phyloP scores from a whole-genome alignment of 2,329 filamentous ascomycete species.

The Ascochyta clinopodiicola region DNA sequence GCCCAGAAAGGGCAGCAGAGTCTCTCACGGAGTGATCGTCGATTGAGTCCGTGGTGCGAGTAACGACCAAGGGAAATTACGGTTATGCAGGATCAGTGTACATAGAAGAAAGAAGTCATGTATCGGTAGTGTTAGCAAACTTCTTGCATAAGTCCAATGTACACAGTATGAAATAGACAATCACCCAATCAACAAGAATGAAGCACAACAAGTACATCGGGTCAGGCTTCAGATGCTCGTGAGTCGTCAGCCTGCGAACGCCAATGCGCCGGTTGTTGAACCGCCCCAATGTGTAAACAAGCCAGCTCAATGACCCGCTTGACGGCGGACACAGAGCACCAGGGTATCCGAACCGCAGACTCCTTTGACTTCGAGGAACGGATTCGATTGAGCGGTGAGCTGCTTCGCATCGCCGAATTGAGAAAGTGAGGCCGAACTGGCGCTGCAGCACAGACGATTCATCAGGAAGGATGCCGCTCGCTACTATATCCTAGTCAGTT shows the following conservation, averaged over 20 bases:
- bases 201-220: neutral
- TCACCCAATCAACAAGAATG: neutral
- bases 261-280: neutral
- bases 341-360: neutral
- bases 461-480: neutral
- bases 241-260: neutral
- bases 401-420: neutral
- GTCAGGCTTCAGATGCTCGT: neutral
- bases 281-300: neutral
- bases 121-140: too few species aligned
- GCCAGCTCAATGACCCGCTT: neutral
- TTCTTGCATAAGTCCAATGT: too few species aligned
- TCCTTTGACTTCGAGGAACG: neutral
- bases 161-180: neutral
- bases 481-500: constrained; percentile 22
- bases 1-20: constrained; percentile 40
- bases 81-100: too few species aligned
- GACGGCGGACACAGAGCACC: neutral
- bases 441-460: constrained; percentile 1
- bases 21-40: constrained; percentile 45
- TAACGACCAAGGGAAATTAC: too few species aligned
- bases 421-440: constrained; percentile 11
- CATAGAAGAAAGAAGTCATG: too few species aligned
- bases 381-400: neutral
- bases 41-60: too few species aligned